A percentile compares a stretch with the other conserved stretches of the same genome.
Evolutionary conservation across 345 rosid genomes (phyloP).

Genomic region (Dovyalis caffra): DNA sequence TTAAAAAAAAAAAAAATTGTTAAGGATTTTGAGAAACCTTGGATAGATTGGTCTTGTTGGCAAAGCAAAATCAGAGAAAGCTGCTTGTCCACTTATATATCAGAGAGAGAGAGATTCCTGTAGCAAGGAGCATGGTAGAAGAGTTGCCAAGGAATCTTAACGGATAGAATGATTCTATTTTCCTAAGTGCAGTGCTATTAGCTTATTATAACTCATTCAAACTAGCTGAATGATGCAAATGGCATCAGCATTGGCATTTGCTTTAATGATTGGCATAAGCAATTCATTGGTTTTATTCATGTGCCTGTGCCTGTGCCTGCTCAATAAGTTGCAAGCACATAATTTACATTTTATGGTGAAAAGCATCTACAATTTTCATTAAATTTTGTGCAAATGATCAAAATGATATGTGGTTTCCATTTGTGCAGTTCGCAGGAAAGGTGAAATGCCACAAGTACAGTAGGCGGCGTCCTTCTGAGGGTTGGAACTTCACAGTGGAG

Average conservation of each 20-base stretch:
- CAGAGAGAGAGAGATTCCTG: no score
- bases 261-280: background rate
- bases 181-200: background rate
- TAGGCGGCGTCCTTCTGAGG: constrained; percentile 68
- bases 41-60: no score
- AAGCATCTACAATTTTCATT: background rate
- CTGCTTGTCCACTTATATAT: no score
- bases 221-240: background rate
- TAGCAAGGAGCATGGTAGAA: no score
- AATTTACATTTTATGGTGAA: background rate
- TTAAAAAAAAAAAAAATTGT: no score
- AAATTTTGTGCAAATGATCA: background rate
- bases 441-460: constrained; percentile 89
- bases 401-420: constrained; percentile 7
- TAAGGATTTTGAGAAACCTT: no score
- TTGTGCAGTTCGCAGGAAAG: constrained; percentile 62
- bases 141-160: background rate
- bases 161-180: background rate
- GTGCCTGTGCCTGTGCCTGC: background rate
- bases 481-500: constrained; percentile 87
- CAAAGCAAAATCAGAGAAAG: no score
- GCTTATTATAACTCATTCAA: background rate
- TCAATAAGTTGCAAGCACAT: background rate
- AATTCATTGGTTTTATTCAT: background rate
- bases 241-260: background rate